A percentile compares a stretch with the other conserved stretches of the same genome.
Evolutionary conservation across 768 basidiomycete genomes (phyloP).

Genomic region (Amanita thiersii): DNA sequence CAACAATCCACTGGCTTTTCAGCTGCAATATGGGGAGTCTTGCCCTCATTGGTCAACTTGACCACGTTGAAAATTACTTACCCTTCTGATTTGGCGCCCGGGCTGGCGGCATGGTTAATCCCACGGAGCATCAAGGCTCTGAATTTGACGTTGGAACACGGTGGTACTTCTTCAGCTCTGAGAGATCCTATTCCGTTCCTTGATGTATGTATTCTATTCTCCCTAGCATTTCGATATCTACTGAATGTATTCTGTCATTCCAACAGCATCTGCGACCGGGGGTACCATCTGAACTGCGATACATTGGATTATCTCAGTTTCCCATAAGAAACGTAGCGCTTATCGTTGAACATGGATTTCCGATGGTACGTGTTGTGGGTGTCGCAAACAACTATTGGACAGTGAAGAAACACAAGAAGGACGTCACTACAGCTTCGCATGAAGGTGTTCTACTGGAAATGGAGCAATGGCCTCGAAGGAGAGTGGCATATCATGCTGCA

Average conservation of each 20-base stretch:
- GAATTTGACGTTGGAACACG: constrained; percentile 35
- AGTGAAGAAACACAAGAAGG: constrained; percentile 20
- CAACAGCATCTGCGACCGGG: constrained; percentile 52
- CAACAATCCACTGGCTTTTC: constrained; percentile 56
- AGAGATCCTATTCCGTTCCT: constrained; percentile 36
- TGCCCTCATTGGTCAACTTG: constrained; percentile 48
- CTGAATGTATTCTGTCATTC: neutral
- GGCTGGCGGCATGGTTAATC: constrained; percentile 61
- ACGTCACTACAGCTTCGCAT: neutral
- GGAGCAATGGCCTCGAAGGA: constrained; percentile 49
- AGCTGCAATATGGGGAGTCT: constrained; percentile 62
- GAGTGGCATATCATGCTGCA: constrained; percentile 39
- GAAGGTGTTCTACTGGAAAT: constrained; percentile 21
- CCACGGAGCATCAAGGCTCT: constrained; percentile 45
- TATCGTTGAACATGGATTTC: constrained; percentile 53
- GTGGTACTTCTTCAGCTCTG: constrained; percentile 14
- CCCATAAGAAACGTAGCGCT: constrained; percentile 29
- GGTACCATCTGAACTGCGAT: constrained; percentile 43
- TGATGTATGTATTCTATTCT: constrained; percentile 29
- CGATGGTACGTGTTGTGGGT: constrained; percentile 48
- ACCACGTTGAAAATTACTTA: constrained; percentile 53
- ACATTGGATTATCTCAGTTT: constrained; percentile 48
- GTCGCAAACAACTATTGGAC: constrained; percentile 50
- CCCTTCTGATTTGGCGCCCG: constrained; percentile 53
- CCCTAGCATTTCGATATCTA: no score